Percentiles rank a stretch among this genome's conserved stretches.
These are phyloP conservation scores for Malassezia furfur DNA, from an alignment of 1,284 basidiomycete species.

Conservation along the genomic window DNA sequence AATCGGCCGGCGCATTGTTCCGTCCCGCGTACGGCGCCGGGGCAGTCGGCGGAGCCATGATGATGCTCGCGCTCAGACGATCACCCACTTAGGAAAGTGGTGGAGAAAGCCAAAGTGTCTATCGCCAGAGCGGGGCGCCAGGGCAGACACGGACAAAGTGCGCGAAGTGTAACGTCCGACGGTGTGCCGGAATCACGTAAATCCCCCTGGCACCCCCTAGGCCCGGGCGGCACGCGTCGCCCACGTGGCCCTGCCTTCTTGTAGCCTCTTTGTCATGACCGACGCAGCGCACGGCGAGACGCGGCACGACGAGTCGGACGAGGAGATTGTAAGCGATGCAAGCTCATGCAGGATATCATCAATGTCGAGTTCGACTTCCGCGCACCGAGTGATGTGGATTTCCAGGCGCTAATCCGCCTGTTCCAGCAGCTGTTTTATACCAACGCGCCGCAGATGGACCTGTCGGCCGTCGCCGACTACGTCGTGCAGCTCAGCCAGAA, in stretches of 20 bases:
- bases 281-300: background rate
- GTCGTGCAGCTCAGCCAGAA: constrained; percentile 22
- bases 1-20: background rate
- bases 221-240: background rate
- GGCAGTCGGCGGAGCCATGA: background rate
- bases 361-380: constrained; percentile 46
- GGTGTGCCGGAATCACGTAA: background rate
- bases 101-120: too few relatives aligned
- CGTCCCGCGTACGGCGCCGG: background rate
- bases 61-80: background rate
- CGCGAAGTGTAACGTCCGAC: background rate
- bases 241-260: constrained; percentile 1
- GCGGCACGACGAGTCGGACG: constrained; percentile 5
- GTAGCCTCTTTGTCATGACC: background rate
- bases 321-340: constrained; percentile 1
- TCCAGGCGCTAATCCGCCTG: constrained; percentile 37
- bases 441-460: constrained; percentile 35
- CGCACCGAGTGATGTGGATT: constrained; percentile 36
- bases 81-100: too few relatives aligned
- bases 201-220: background rate
- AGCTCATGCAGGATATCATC: constrained; percentile 26
- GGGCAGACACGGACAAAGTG: background rate
- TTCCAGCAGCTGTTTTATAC: constrained; percentile 45
- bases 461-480: constrained; percentile 27
- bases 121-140: too few relatives aligned